These are phyloP conservation scores for Sugiyamaella paludigena DNA, from an alignment of 1,139 yeast genomes.

Conservation along the genomic window DNA sequence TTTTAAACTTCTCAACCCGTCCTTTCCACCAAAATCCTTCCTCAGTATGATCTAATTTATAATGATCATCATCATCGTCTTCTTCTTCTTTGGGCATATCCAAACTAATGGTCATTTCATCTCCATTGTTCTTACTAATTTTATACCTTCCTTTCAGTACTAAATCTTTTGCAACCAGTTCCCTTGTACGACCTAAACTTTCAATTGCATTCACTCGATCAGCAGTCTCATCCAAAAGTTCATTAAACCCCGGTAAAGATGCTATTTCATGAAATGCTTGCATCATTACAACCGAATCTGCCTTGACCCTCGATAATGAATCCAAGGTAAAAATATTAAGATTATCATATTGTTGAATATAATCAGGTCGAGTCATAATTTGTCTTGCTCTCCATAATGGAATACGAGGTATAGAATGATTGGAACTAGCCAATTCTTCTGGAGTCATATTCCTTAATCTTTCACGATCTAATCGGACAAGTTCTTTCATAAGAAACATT, in stretches of 20 bases:
- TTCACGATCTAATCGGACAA: conserved; percentile 61
- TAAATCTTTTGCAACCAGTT: conserved; percentile 70
- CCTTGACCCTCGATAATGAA: conserved; percentile 64
- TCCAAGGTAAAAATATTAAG: conserved; percentile 77
- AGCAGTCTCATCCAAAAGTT: conserved; percentile 65
- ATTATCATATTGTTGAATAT: conserved; percentile 70
- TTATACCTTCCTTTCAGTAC: conserved; percentile 47
- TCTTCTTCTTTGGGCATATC: conserved; percentile 23
- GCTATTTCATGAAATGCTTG: conserved; percentile 81
- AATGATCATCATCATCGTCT: conserved; percentile 27
- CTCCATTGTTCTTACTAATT: conserved; percentile 16
- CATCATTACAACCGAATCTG: conserved; percentile 89
- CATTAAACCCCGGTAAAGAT: conserved; percentile 66
- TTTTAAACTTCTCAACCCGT: conserved; percentile 18
- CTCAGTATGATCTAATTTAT: conserved; percentile 22
- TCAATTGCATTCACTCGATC: conserved; percentile 75
- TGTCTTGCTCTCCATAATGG: conserved; percentile 85
- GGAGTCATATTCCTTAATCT: conserved; percentile 27
- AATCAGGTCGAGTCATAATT: conserved; percentile 82
- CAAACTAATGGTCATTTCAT: conserved; percentile 24
- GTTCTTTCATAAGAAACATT: conserved; percentile 68
- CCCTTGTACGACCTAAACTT: conserved; percentile 76
- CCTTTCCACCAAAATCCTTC: conserved; percentile 26
- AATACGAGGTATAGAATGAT: conserved; percentile 64
- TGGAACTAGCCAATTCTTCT: conserved; percentile 31